Evolutionary conservation across 192 early-diverging fungal genomes (phyloP).

Genomic region (Linnemannia zychae): DNA sequence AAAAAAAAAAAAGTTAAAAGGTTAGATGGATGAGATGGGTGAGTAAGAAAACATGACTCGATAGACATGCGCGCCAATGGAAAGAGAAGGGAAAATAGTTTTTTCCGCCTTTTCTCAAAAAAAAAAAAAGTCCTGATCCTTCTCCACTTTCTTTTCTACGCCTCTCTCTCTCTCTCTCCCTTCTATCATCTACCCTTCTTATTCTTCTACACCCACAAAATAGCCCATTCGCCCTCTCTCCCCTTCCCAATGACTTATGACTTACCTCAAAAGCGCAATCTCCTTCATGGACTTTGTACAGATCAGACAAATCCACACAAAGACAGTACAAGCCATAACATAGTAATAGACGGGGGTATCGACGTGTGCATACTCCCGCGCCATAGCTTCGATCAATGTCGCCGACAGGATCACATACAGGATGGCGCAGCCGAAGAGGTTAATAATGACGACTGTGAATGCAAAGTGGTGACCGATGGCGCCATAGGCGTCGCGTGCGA

Average conservation of each 20-base stretch:
- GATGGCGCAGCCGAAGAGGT: slow-evolving; percentile 75
- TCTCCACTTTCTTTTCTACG: too few species aligned
- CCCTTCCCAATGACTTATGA: background rate
- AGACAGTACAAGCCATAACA: slow-evolving; percentile 66
- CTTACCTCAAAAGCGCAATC: slow-evolving; percentile 69
- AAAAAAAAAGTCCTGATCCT: too few species aligned
- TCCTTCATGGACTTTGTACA: slow-evolving; percentile 83
- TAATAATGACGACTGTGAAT: slow-evolving; percentile 72
- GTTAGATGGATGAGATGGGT: too few species aligned
- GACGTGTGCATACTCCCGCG: slow-evolving; percentile 60
- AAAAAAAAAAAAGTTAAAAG: too few species aligned
- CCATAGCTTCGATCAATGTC: slow-evolving; percentile 72
- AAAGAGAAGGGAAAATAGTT: background rate
- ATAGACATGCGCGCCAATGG: too few species aligned
- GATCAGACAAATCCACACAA: slow-evolving; percentile 77
- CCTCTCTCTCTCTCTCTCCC: background rate
- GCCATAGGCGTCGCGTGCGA: slow-evolving; percentile 80
- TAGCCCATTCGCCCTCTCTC: background rate
- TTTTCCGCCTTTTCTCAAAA: background rate
- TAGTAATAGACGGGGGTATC: slow-evolving; percentile 62
- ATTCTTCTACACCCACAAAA: background rate
- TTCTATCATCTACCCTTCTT: background rate
- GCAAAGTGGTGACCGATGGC: slow-evolving; percentile 62
- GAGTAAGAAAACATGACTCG: too few species aligned
- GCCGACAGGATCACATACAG: slow-evolving; percentile 80